Percentiles rank a stretch among this genome's conserved stretches.
These are phyloP conservation scores for Amaranthus cruentus DNA, from an alignment of 148 eudicot genomes.

Conservation along the genomic window DNA sequence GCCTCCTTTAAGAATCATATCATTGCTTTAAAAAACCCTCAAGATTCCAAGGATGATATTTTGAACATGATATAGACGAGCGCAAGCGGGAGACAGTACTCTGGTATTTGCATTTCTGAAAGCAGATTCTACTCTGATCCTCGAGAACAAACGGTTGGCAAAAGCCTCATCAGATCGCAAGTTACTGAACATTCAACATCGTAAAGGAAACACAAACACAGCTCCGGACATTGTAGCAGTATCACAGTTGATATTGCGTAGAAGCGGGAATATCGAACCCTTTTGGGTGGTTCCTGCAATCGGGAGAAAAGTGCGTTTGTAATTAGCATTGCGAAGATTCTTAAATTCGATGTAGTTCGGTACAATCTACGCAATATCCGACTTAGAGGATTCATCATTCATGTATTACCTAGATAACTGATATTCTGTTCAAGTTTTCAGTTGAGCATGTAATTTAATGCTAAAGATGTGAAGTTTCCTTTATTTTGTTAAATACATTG, in stretches of 20 bases:
- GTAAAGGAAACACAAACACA: neutral
- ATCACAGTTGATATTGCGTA: neutral
- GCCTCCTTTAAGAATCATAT: conserved; percentile 63
- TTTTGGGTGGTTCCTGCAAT: neutral
- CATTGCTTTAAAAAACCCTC: conserved; percentile 52
- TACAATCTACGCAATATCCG: too few species aligned
- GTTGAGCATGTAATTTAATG: too few species aligned
- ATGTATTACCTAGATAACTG: too few species aligned
- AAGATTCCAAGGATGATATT: conserved; percentile 32
- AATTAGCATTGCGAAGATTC: neutral
- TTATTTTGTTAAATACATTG: too few species aligned
- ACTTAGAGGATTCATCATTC: too few species aligned
- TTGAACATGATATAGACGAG: conserved; percentile 22
- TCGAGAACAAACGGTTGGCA: neutral
- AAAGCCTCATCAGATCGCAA: neutral
- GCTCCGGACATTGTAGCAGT: neutral
- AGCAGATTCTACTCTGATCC: neutral
- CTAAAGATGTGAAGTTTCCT: too few species aligned
- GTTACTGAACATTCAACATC: neutral
- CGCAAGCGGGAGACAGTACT: neutral
- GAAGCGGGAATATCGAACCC: neutral
- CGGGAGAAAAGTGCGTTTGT: neutral
- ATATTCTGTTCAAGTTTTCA: too few species aligned
- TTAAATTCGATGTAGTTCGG: too few species aligned
- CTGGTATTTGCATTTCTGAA: neutral